phyloP scores from a whole-genome alignment of 768 basidiomycete genomes.

The Crucibulum laeve region DNA sequence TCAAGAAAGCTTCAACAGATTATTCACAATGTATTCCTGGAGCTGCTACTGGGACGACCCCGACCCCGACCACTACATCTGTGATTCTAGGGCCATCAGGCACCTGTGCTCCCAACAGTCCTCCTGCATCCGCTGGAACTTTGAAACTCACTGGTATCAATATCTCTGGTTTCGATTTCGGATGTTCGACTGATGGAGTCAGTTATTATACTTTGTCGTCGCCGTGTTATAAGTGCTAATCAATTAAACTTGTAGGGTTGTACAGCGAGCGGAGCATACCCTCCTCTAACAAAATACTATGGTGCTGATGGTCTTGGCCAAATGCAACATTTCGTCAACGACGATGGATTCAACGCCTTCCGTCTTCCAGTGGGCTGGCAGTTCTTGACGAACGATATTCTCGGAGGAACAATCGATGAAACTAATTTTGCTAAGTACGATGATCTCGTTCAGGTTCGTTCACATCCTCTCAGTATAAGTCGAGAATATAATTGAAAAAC shows the following conservation, averaged over 20 bases:
- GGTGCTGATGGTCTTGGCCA: slow-evolving; percentile 47
- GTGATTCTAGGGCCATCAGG: slow-evolving; percentile 7
- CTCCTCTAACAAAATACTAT: slow-evolving; percentile 40
- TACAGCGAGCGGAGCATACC: slow-evolving; percentile 29
- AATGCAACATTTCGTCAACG: slow-evolving; percentile 54
- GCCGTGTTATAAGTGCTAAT: neutral
- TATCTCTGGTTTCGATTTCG: slow-evolving; percentile 55
- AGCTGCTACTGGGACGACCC: slow-evolving; percentile 10
- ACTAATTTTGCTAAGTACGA: slow-evolving; percentile 47
- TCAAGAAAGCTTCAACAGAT: slow-evolving; percentile 9
- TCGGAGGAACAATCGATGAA: slow-evolving; percentile 34
- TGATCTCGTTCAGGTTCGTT: slow-evolving; percentile 38
- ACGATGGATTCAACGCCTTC: slow-evolving; percentile 54
- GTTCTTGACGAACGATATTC: slow-evolving; percentile 34
- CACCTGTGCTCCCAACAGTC: slow-evolving; percentile 10
- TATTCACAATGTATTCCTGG: slow-evolving; percentile 30
- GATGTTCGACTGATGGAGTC: slow-evolving; percentile 39
- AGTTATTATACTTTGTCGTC: neutral
- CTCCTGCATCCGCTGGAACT: slow-evolving; percentile 21
- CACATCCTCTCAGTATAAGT: slow-evolving; percentile 1
- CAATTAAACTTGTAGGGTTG: slow-evolving; percentile 19
- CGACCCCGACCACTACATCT: slow-evolving; percentile 9
- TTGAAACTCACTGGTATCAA: slow-evolving; percentile 43
- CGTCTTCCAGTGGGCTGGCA: slow-evolving; percentile 63
- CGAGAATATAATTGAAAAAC: neutral